Base-by-base conservation (phyloP, 2,329 filamentous ascomycete genomes). In the Fusarium buharicum region DNA sequence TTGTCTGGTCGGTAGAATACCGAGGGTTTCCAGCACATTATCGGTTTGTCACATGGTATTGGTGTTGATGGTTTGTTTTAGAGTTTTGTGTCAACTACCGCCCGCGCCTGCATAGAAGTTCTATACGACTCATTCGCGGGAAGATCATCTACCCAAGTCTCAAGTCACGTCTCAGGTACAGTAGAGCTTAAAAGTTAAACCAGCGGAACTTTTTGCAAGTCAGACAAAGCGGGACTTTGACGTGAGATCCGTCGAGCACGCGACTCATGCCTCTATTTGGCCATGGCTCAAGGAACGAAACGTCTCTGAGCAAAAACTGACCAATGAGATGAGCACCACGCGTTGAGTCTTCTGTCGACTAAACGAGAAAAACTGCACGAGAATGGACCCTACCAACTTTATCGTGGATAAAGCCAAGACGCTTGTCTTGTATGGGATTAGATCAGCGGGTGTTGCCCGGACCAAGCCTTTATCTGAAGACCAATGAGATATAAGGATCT, bases 391-490 rank as follows among this genome's bases (percentile, higher is more conserved):
- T 36, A 24, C 41, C 66, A 69, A 69, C 66, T 66, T 48, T 69
- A 69, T 64, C 61, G 55, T 47, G 48, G 46, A 55, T 61, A 68
- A 60, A 47, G 66, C 61, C 43, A 66, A 68, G 48, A 14, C 18
- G 20, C 62, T 63, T 56, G 6, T 45, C 48, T 31, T 1, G 2
- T 34, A 57, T 11, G 2, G 48, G 55, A 16, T 16, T 68, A 56
- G 62, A 44, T 40, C 20, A 31, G 43, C 65, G 44, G 65, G 20
- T 59, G 40, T 28, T 16, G 56, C 28, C 53, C 47, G 50, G 30
- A 40, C 48, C 48, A 54, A 36, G 37, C 27, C 24, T 30, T 45
- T 17, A 20, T n/a, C 4, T 36, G 1, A 10, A 6, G 11, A 8
- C 67, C 62, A 69, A 66, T 69, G 5, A 59, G 2, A 33, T 0